Conservation (phyloP, 192 early-diverging fungal genomes). For the Coemansia umbellata region DNA sequence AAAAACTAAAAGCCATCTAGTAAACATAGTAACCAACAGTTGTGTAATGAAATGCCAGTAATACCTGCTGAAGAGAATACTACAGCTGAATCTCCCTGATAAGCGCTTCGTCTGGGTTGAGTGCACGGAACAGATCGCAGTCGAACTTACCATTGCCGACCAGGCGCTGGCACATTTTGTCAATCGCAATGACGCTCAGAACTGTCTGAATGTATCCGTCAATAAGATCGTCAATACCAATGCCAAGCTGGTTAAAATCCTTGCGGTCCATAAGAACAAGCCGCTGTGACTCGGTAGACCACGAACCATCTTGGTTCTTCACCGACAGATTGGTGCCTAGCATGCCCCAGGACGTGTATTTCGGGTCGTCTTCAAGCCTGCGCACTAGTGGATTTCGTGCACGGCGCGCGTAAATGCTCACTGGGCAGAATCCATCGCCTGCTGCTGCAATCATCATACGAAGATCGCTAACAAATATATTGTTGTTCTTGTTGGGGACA, state of each 20-base stretch:
- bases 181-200: constrained; percentile 78
- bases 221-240: constrained; percentile 83
- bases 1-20: too few species aligned
- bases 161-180: constrained; percentile 65
- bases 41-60: too few species aligned
- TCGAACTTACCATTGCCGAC: constrained; percentile 56
- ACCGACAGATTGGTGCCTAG: constrained; percentile 84
- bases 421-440: constrained; percentile 70
- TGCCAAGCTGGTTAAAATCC: constrained; percentile 82
- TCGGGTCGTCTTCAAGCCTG: constrained; percentile 54
- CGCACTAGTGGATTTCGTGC: constrained; percentile 67
- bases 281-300: constrained; percentile 79
- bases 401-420: constrained; percentile 77
- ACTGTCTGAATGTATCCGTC: constrained; percentile 89
- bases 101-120: constrained; percentile 61
- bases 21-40: too few species aligned
- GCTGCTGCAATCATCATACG: constrained; percentile 85
- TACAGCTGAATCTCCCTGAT: constrained; percentile 50
- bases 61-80: too few species aligned
- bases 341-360: constrained; percentile 77
- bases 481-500: constrained; percentile 86
- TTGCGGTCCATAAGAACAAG: constrained; percentile 87
- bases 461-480: constrained; percentile 79
- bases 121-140: constrained; percentile 53
- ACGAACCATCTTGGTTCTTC: constrained; percentile 67